Conservation (phyloP, 305 asterid genomes). For the Fraxinus ornus region DNA sequence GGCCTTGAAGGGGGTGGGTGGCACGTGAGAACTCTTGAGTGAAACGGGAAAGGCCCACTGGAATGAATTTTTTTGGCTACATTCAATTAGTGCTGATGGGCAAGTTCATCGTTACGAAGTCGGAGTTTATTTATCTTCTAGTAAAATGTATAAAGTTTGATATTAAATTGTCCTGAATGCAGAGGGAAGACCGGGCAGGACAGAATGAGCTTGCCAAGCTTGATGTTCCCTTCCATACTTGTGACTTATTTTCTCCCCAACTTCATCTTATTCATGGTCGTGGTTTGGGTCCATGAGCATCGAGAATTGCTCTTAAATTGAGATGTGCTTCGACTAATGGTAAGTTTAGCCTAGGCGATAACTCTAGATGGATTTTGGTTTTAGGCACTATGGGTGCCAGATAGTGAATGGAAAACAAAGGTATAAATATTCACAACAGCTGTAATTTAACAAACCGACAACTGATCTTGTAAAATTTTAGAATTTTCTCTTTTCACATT, state of each 20-base stretch:
- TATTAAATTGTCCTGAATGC: constrained; percentile 31
- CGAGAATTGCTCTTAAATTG: neutral
- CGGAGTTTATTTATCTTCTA: neutral
- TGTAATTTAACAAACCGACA: neutral
- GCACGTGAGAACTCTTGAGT: no score
- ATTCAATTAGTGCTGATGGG: neutral
- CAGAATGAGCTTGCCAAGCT: constrained; percentile 81
- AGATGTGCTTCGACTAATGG: neutral
- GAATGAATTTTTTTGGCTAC: neutral
- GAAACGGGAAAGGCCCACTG: no score
- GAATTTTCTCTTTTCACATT: neutral
- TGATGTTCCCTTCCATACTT: constrained; percentile 26
- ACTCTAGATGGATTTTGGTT: neutral
- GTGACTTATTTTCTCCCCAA: no score
- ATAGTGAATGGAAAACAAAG: neutral
- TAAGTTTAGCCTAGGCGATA: neutral
- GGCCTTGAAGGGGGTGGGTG: no score
- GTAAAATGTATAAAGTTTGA: neutral
- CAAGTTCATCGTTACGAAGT: neutral
- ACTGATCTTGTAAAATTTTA: no score
- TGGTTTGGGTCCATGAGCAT: neutral
- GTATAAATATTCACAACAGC: neutral
- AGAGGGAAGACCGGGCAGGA: constrained; percentile 93
- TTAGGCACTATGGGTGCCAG: neutral
- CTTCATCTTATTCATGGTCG: no score